Evolutionary conservation across 805 yeast genomes (phyloP).

Genomic region (Vanderwaltozyma tropicalis): DNA sequence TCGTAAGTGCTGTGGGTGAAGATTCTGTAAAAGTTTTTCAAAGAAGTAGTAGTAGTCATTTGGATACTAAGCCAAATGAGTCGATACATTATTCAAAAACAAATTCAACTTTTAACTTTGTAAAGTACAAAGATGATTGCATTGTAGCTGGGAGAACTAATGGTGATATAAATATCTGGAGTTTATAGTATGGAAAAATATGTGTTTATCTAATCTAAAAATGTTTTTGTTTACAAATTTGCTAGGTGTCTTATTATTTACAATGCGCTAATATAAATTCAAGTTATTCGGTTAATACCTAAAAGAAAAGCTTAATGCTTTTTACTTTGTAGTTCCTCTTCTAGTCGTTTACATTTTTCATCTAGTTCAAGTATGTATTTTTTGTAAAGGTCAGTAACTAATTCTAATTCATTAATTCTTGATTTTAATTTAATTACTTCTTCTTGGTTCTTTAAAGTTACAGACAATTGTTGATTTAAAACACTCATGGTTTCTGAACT

Average conservation of each 20-base stretch:
- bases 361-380: conserved; percentile 78
- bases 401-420: conserved; percentile 75
- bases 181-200: conserved; percentile 24
- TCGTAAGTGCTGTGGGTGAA: conserved; percentile 45
- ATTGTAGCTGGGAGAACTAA: conserved; percentile 51
- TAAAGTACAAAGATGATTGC: conserved; percentile 48
- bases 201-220: not conserved
- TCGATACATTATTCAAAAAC: not conserved
- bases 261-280: not conserved
- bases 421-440: conserved; percentile 46
- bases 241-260: not conserved
- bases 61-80: conserved; percentile 39
- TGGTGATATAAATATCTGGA: conserved; percentile 59
- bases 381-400: conserved; percentile 80
- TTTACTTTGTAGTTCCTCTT: conserved; percentile 2
- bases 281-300: not conserved
- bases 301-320: not conserved
- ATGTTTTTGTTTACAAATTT: not conserved
- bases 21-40: conserved; percentile 43
- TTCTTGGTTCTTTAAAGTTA: conserved; percentile 20
- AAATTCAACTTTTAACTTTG: not conserved
- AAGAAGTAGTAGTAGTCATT: conserved; percentile 41
- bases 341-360: conserved; percentile 21
- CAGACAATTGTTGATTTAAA: not conserved
- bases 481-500: not conserved